Evolutionary conservation across 2,329 filamentous ascomycete species (phyloP).

Genomic region (Cucurbitaria berberidis): DNA sequence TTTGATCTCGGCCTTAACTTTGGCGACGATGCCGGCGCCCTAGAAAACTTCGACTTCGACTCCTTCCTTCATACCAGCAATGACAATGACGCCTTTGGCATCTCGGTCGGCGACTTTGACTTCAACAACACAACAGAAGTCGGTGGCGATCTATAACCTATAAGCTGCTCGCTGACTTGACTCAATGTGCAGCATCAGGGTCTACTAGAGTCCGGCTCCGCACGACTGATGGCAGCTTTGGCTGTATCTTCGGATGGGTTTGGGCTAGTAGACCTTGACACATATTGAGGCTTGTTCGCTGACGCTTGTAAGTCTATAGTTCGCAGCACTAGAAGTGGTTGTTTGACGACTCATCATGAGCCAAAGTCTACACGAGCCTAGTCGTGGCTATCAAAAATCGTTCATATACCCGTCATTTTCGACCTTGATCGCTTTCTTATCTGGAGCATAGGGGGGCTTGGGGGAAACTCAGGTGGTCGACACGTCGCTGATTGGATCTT

Average conservation of each 20-base stretch:
- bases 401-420: conserved; percentile 36
- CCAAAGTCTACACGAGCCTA: neutral
- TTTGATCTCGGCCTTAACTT: conserved; percentile 50
- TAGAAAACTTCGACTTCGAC: conserved; percentile 71
- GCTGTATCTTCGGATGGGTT: neutral
- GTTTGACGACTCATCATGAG: neutral
- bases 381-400: conserved; percentile 18
- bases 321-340: neutral
- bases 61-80: conserved; percentile 66
- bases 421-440: conserved; percentile 21
- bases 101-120: conserved; percentile 39
- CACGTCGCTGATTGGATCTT: neutral
- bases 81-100: conserved; percentile 50
- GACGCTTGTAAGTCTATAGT: neutral
- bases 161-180: neutral
- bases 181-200: neutral
- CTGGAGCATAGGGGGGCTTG: conserved; percentile 21
- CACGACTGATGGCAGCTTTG: neutral
- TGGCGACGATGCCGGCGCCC: conserved; percentile 66
- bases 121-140: conserved; percentile 46
- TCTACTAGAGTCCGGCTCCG: neutral
- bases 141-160: conserved; percentile 6
- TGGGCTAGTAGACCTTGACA: neutral
- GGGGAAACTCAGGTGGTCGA: neutral
- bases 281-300: conserved; percentile 1